Evolutionary conservation across 2,329 filamentous ascomycete species (phyloP).

Genomic region (Neospermospora avenae): DNA sequence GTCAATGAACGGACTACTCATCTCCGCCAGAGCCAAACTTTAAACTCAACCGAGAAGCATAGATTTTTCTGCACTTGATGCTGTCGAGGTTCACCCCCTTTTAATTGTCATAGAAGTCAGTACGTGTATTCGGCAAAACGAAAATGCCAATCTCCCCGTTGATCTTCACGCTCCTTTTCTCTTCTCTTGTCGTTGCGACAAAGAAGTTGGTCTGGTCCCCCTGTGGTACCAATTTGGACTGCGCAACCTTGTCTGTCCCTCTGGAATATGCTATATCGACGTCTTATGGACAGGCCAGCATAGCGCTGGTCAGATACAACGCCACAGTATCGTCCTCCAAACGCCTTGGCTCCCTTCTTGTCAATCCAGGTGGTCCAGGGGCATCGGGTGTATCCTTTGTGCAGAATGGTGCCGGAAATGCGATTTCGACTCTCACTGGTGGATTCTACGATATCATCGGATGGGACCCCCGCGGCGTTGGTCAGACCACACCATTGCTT

Average conservation of each 20-base stretch:
- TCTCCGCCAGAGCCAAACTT: too few relatives aligned
- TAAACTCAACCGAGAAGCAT: too few relatives aligned
- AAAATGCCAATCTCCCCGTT: background rate
- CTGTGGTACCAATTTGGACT: constrained; percentile 11
- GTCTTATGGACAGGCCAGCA: background rate
- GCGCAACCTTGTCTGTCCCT: constrained; percentile 12
- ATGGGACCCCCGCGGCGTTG: constrained; percentile 21
- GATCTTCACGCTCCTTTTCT: background rate
- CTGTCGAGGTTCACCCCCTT: too few relatives aligned
- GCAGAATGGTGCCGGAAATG: constrained; percentile 4
- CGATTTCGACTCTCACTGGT: constrained; percentile 15
- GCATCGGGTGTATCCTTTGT: constrained; percentile 11
- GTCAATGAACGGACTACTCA: too few relatives aligned
- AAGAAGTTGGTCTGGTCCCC: constrained; percentile 5
- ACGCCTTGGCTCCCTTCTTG: constrained; percentile 11
- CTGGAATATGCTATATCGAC: constrained; percentile 10
- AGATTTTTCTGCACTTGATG: too few relatives aligned
- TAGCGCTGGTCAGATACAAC: constrained; percentile 5
- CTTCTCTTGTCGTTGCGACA: background rate
- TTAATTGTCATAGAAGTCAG: too few relatives aligned
- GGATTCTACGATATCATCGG: constrained; percentile 22
- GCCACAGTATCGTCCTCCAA: background rate
- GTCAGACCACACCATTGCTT: constrained; percentile 12
- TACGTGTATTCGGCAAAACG: too few relatives aligned
- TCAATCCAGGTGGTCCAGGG: constrained; percentile 16